Conservation (phyloP, 306 rosid genomes). For the Nissolia schottii region DNA sequence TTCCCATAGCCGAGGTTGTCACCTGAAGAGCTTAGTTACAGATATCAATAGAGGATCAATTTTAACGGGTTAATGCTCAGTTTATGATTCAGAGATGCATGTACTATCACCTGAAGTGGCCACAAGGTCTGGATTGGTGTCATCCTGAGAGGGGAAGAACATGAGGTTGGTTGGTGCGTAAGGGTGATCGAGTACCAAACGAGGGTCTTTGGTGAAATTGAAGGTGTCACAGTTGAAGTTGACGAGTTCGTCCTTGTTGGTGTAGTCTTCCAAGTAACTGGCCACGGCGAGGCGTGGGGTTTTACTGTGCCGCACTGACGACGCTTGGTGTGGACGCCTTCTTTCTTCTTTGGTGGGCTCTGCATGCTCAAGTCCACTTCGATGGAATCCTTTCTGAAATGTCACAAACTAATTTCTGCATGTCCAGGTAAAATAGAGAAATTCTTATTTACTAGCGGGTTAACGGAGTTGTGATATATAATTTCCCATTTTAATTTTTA, state of each 20-base stretch:
- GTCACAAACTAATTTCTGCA: background rate
- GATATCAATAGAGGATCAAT: no score
- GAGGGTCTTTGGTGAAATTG: conserved; percentile 41
- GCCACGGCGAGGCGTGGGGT: conserved; percentile 51
- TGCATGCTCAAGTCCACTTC: conserved; percentile 34
- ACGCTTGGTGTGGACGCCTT: conserved; percentile 51
- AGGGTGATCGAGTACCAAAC: conserved; percentile 56
- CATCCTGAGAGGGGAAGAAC: conserved; percentile 62
- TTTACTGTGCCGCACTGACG: conserved; percentile 57
- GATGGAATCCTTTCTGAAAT: background rate
- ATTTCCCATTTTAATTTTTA: no score
- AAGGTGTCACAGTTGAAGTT: conserved; percentile 42
- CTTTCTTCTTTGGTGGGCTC: conserved; percentile 24
- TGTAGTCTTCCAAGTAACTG: conserved; percentile 52
- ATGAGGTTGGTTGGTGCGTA: conserved; percentile 62
- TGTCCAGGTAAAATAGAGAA: background rate
- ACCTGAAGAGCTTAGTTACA: no score
- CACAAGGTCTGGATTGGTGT: conserved; percentile 44
- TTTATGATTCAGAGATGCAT: no score
- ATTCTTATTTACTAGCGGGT: background rate
- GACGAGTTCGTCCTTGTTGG: conserved; percentile 63
- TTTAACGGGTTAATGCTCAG: no score
- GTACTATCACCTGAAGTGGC: conserved; percentile 76
- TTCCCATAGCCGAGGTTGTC: conserved; percentile 62
- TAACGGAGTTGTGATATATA: no score